These are phyloP conservation scores for Alternaria burnsii DNA, from an alignment of 2,329 filamentous ascomycete genomes.

Conservation along the genomic window DNA sequence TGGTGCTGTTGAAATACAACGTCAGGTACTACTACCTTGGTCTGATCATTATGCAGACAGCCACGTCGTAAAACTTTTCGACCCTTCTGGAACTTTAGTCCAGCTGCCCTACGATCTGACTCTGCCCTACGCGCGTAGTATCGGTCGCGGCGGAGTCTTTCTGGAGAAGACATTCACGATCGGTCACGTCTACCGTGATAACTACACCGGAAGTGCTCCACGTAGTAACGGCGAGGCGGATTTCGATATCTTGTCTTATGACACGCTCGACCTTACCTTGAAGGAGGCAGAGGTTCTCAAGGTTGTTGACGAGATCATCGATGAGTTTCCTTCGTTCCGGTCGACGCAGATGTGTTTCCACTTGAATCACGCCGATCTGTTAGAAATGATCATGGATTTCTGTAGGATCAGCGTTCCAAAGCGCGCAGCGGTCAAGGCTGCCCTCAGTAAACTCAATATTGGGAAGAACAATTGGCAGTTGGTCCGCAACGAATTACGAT, in stretches of 20 bases:
- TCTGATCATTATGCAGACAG: conserved; percentile 75
- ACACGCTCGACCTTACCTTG: conserved; percentile 80
- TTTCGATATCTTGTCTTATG: conserved; percentile 91
- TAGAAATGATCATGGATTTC: conserved; percentile 88
- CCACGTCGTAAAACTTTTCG: conserved; percentile 81
- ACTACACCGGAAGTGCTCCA: conserved; percentile 80
- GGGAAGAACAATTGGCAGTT: conserved; percentile 82
- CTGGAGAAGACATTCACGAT: conserved; percentile 85
- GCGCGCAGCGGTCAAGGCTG: conserved; percentile 78
- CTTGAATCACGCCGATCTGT: conserved; percentile 84
- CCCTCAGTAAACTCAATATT: conserved; percentile 86
- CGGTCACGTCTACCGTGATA: conserved; percentile 85
- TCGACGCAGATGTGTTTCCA: conserved; percentile 84
- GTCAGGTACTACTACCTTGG: conserved; percentile 80
- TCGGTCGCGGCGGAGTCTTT: conserved; percentile 74
- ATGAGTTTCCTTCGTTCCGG: conserved; percentile 78
- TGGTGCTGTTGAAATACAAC: conserved; percentile 82
- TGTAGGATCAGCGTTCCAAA: conserved; percentile 78
- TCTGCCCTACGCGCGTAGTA: conserved; percentile 82
- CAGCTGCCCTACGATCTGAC: conserved; percentile 96
- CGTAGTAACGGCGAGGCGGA: conserved; percentile 87
- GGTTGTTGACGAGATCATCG: conserved; percentile 88
- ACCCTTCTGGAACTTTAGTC: conserved; percentile 83
- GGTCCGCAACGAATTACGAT: conserved; percentile 81
- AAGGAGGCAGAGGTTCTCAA: conserved; percentile 96